These are phyloP conservation scores for Plantago major DNA, from an alignment of 257 asterid species.

Conservation along the genomic window DNA sequence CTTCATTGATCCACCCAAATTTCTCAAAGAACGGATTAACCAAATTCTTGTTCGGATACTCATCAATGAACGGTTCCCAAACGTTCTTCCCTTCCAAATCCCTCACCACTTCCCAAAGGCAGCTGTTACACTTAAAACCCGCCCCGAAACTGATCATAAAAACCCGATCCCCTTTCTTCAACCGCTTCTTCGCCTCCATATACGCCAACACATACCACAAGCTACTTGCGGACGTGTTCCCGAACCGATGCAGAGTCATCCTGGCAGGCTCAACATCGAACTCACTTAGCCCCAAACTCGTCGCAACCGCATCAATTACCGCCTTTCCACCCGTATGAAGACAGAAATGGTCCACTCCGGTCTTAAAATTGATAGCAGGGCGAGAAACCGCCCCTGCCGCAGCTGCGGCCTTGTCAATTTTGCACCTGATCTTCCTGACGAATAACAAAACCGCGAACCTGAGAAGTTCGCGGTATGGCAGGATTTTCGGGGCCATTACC, in stretches of 20 bases:
- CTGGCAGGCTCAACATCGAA: conserved; percentile 88
- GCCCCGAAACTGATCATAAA: conserved; percentile 94
- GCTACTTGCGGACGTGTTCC: conserved; percentile 92
- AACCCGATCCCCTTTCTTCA: conserved; percentile 64
- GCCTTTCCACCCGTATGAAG: conserved; percentile 95
- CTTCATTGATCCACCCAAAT: conserved; percentile 71
- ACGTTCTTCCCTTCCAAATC: conserved; percentile 61
- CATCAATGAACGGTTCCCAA: conserved; percentile 54
- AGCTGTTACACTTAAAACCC: conserved; percentile 90
- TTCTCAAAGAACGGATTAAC: conserved; percentile 72
- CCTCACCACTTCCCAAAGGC: conserved; percentile 80
- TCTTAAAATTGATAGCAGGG: conserved; percentile 51
- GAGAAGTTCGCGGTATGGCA: conserved; percentile 58
- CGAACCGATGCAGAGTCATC: conserved; percentile 92
- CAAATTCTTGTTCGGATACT: conserved; percentile 50
- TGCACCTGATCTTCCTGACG: conserved; percentile 21
- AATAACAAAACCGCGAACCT: conserved; percentile 30
- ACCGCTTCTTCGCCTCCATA: conserved; percentile 79
- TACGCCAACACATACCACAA: conserved; percentile 87
- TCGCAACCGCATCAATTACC: conserved; percentile 69
- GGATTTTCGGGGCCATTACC: conserved; percentile 54
- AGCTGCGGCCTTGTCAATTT: conserved; percentile 26
- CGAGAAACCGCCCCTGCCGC: conserved; percentile 17
- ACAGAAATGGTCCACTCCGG: conserved; percentile 86
- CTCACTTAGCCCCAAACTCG: conserved; percentile 44